These are phyloP conservation scores for Diaporthe citriasiana DNA, from an alignment of 2,329 filamentous ascomycete genomes.

Conservation along the genomic window DNA sequence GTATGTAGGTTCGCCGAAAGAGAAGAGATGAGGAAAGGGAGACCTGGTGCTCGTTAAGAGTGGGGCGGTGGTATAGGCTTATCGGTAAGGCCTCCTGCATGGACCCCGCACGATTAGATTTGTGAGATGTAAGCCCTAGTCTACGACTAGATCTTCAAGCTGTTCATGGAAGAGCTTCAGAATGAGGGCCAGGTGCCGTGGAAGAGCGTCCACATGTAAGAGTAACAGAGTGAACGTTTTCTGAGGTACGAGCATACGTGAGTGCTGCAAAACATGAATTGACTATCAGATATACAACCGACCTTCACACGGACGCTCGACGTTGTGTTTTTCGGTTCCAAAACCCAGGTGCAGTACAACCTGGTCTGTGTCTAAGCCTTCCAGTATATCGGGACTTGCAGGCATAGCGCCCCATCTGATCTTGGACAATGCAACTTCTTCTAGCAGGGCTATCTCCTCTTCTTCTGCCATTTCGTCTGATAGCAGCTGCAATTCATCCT, in stretches of 20 bases:
- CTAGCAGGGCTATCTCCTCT: neutral
- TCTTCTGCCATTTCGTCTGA: neutral
- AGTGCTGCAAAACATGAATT: neutral
- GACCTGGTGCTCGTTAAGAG: neutral
- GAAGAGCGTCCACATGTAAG: no score
- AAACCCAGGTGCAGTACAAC: neutral
- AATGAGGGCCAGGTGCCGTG: no score
- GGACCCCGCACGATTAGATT: neutral
- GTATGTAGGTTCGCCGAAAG: neutral
- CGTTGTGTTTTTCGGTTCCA: neutral
- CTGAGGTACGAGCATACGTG: no score
- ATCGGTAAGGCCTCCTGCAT: constrained; percentile 12
- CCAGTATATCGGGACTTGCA: neutral
- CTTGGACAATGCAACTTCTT: neutral
- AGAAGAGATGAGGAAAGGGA: constrained; percentile 17
- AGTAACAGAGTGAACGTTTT: no score
- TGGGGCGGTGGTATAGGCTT: neutral
- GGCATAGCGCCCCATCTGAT: constrained; percentile 7
- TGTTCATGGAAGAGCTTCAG: no score
- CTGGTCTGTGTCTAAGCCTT: neutral
- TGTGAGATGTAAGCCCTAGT: neutral
- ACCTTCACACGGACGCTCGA: neutral
- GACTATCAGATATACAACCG: neutral
- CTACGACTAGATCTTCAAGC: no score
- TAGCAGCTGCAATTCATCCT: neutral